These are phyloP conservation scores for Colletotrichum zoysiae DNA, from an alignment of 2,329 filamentous ascomycete genomes.

Conservation along the genomic window DNA sequence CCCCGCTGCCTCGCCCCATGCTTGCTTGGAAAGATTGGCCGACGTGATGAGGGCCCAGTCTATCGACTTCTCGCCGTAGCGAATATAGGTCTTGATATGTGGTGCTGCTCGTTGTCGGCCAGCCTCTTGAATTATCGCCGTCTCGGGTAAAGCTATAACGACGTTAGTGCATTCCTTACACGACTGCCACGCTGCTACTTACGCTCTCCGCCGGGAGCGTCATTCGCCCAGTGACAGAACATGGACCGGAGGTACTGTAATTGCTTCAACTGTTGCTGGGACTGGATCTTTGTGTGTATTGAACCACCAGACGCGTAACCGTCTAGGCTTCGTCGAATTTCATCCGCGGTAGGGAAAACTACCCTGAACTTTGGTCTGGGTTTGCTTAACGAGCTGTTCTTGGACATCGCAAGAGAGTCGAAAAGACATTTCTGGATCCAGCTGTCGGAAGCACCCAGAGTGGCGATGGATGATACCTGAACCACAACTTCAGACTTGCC, in stretches of 20 bases:
- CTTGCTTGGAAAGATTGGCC: conserved; percentile 92
- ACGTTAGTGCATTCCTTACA: conserved; percentile 19
- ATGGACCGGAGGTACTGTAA: conserved; percentile 77
- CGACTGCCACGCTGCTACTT: conserved; percentile 16
- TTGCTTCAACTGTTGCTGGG: conserved; percentile 78
- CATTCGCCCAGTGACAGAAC: conserved; percentile 82
- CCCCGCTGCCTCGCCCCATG: conserved; percentile 79
- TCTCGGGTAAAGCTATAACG: conserved; percentile 46
- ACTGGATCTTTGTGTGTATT: conserved; percentile 85
- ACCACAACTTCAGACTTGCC: conserved; percentile 64
- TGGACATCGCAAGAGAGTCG: conserved; percentile 56
- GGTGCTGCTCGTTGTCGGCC: conserved; percentile 80
- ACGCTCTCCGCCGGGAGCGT: conserved; percentile 56
- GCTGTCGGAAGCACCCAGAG: conserved; percentile 75
- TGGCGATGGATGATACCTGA: conserved; percentile 86
- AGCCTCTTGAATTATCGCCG: conserved; percentile 56
- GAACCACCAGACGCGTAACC: conserved; percentile 83
- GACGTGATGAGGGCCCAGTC: conserved; percentile 91
- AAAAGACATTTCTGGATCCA: conserved; percentile 80
- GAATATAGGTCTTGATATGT: conserved; percentile 91
- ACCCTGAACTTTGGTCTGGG: conserved; percentile 71
- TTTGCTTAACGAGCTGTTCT: conserved; percentile 38
- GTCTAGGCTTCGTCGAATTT: conserved; percentile 81
- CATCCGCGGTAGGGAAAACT: conserved; percentile 83
- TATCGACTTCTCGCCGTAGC: conserved; percentile 69